phyloP scores from a whole-genome alignment of 192 early-diverging fungal genomes.

The Coemansia furcata region DNA sequence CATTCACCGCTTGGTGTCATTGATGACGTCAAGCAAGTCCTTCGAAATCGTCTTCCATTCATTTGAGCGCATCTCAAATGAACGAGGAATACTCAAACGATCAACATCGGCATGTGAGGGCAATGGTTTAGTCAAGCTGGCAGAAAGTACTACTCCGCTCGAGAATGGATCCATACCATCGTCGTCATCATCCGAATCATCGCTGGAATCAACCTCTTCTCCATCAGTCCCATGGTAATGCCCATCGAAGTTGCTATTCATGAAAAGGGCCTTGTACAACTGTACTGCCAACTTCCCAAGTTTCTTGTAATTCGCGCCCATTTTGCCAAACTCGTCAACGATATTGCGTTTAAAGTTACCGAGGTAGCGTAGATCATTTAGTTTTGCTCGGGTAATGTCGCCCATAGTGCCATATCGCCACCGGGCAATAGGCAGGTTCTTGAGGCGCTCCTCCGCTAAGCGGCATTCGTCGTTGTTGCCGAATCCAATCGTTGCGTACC shows the following conservation, averaged over 20 bases:
- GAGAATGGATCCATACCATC: no score
- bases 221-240: no score
- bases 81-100: no score
- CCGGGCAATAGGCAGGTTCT: not conserved
- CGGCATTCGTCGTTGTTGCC: not conserved
- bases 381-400: not conserved
- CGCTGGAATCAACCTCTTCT: no score
- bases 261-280: not conserved
- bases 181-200: no score
- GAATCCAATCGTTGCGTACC: not conserved
- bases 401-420: not conserved
- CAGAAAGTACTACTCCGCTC: no score
- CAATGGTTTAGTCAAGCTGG: no score
- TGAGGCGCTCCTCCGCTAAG: not conserved
- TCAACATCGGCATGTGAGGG: no score
- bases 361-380: not conserved
- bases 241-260: not conserved
- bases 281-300: no score
- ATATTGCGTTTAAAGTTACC: not conserved
- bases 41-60: not conserved
- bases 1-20: not conserved
- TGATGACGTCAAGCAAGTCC: not conserved
- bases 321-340: not conserved
- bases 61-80: not conserved
- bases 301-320: no score